Evolutionary conservation across 2,329 filamentous ascomycete species (phyloP).

Genomic region (Verticillium tricorpus): DNA sequence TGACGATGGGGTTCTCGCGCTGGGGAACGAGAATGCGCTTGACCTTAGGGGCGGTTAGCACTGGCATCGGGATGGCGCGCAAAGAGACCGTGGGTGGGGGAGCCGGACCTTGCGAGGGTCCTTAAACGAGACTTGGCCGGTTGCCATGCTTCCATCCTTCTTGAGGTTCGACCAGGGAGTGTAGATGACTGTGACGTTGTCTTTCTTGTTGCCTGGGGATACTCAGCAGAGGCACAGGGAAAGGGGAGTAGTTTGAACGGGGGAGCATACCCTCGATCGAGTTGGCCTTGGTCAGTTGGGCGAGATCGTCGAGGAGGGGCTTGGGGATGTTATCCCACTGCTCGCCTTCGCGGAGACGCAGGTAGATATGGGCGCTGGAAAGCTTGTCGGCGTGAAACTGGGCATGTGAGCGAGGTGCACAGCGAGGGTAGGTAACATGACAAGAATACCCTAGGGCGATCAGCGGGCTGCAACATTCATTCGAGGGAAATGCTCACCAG

Average conservation of each 20-base stretch:
- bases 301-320: slow-evolving; percentile 76
- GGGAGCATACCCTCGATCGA: slow-evolving; percentile 76
- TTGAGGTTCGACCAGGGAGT: slow-evolving; percentile 96
- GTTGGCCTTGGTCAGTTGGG: slow-evolving; percentile 98
- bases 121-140: slow-evolving; percentile 92
- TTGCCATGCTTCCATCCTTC: slow-evolving; percentile 94
- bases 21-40: slow-evolving; percentile 74
- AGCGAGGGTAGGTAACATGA: neutral
- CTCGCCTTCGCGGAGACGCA: slow-evolving; percentile 74
- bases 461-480: neutral
- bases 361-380: slow-evolving; percentile 93
- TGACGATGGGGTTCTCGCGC: slow-evolving; percentile 87
- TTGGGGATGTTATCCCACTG: slow-evolving; percentile 78
- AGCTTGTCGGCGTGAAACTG: slow-evolving; percentile 98
- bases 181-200: slow-evolving; percentile 95
- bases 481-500: slow-evolving; percentile 54
- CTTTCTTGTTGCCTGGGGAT: slow-evolving; percentile 87
- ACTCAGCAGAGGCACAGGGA: neutral
- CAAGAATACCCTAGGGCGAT: slow-evolving; percentile 23
- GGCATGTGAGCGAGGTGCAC: neutral
- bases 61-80: neutral
- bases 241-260: neutral
- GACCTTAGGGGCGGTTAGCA: slow-evolving; percentile 43
- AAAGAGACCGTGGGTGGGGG: neutral
- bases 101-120: slow-evolving; percentile 63